Evolutionary conservation across 257 asterid species (phyloP).

Genomic region (Jacaranda mimosifolia): DNA sequence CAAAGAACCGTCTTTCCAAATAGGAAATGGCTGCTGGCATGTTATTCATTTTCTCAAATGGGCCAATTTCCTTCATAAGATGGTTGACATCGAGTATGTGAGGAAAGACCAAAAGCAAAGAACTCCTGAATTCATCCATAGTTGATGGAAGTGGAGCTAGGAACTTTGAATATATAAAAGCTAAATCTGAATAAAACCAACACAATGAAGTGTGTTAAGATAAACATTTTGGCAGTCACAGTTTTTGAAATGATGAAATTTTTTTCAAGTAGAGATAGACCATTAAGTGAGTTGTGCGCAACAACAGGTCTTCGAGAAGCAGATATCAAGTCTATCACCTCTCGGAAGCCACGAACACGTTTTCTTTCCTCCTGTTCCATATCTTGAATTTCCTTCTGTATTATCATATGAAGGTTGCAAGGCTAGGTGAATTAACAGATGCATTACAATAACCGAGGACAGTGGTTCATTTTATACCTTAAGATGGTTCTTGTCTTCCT

Average conservation of each 20-base stretch:
- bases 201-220: slow-evolving; percentile 27
- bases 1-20: slow-evolving; percentile 59
- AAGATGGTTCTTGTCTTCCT: slow-evolving; percentile 74
- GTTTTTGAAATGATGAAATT: slow-evolving; percentile 29
- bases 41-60: slow-evolving; percentile 58
- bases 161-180: slow-evolving; percentile 79
- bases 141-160: slow-evolving; percentile 79
- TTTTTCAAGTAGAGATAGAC: slow-evolving; percentile 52
- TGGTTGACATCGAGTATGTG: slow-evolving; percentile 70
- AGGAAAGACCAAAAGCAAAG: slow-evolving; percentile 65
- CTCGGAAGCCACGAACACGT: slow-evolving; percentile 78
- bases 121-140: slow-evolving; percentile 65
- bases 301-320: slow-evolving; percentile 80
- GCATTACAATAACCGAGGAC: slow-evolving; percentile 21
- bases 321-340: slow-evolving; percentile 89
- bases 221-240: slow-evolving; percentile 15
- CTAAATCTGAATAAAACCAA: slow-evolving; percentile 68
- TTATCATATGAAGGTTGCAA: slow-evolving; percentile 30
- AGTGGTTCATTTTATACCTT: slow-evolving; percentile 58
- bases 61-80: slow-evolving; percentile 75
- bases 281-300: slow-evolving; percentile 84
- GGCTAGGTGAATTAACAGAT: slow-evolving; percentile 29
- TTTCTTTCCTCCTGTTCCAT: slow-evolving; percentile 64
- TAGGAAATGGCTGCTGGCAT: slow-evolving; percentile 67
- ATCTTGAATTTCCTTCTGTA: slow-evolving; percentile 73